These are phyloP conservation scores for Amanita pallidorosea DNA, from an alignment of 768 basidiomycete genomes.

Conservation along the genomic window DNA sequence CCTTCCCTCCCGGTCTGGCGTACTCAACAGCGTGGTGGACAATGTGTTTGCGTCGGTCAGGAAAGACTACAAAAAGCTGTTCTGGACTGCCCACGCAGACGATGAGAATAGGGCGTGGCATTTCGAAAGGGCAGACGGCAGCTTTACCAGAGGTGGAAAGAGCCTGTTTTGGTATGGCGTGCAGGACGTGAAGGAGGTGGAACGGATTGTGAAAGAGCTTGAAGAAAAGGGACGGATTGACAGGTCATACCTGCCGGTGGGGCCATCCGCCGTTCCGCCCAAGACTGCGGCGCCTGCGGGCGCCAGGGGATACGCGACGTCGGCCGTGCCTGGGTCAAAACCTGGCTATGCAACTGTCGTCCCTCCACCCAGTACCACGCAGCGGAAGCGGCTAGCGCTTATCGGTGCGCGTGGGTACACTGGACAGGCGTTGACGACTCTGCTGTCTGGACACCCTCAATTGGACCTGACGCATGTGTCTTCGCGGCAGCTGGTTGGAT, in stretches of 20 bases:
- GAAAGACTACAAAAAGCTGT: slow-evolving; percentile 86
- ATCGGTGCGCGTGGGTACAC: slow-evolving; percentile 97
- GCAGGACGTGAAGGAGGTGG: slow-evolving; percentile 84
- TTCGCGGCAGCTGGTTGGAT: slow-evolving; percentile 86
- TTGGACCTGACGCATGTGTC: slow-evolving; percentile 92
- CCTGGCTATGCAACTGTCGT: slow-evolving; percentile 75
- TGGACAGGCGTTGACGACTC: slow-evolving; percentile 79
- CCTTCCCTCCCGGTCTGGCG: slow-evolving; percentile 75
- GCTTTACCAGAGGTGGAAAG: slow-evolving; percentile 89
- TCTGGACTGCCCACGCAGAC: slow-evolving; percentile 96
- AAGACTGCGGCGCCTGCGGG: slow-evolving; percentile 34
- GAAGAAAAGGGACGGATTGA: slow-evolving; percentile 78
- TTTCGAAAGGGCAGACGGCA: slow-evolving; percentile 96
- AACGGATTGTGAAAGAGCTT: slow-evolving; percentile 65
- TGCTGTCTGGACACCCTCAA: slow-evolving; percentile 84
- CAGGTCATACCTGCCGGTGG: slow-evolving; percentile 83
- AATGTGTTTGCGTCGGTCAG: slow-evolving; percentile 96
- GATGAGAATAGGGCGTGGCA: slow-evolving; percentile 98
- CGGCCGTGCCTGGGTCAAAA: slow-evolving; percentile 37
- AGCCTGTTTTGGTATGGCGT: slow-evolving; percentile 98
- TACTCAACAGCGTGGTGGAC: slow-evolving; percentile 91
- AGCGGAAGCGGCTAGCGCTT: slow-evolving; percentile 83
- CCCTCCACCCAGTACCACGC: slow-evolving; percentile 33
- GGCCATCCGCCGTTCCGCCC: slow-evolving; percentile 51
- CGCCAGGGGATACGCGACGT: slow-evolving; percentile 47